Conservation (phyloP, 2,329 filamentous ascomycete species). For the Albophoma yamanashiensis region DNA sequence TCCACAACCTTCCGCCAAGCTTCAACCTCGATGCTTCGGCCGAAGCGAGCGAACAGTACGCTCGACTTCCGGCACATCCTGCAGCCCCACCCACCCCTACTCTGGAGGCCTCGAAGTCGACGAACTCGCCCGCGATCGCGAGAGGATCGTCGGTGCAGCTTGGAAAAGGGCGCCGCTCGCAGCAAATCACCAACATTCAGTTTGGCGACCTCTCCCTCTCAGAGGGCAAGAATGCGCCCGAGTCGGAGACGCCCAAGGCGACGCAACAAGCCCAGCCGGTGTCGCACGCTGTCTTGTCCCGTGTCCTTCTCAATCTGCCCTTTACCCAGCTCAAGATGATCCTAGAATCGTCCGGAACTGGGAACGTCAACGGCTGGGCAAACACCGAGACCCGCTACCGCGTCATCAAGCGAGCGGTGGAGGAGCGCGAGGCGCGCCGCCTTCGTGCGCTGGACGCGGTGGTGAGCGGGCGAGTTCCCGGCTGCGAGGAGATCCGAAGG, state of each 20-base stretch:
- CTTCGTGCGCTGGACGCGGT: slow-evolving; percentile 32
- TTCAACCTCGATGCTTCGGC: slow-evolving; percentile 46
- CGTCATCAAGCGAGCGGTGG: slow-evolving; percentile 37
- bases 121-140: slow-evolving; percentile 18
- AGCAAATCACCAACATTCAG: slow-evolving; percentile 51
- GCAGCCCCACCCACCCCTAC: slow-evolving; percentile 7
- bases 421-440: slow-evolving; percentile 48
- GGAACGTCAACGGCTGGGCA: slow-evolving; percentile 38
- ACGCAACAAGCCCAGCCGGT: slow-evolving; percentile 15
- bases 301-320: slow-evolving; percentile 58
- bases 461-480: slow-evolving; percentile 21
- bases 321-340: slow-evolving; percentile 55
- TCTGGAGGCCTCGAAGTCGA: slow-evolving; percentile 4
- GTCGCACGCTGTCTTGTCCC: slow-evolving; percentile 46
- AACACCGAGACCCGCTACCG: slow-evolving; percentile 35
- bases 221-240: slow-evolving; percentile 12
- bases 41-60: slow-evolving; percentile 22
- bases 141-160: slow-evolving; percentile 25
- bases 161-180: slow-evolving; percentile 29
- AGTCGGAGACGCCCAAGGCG: slow-evolving; percentile 19
- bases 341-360: slow-evolving; percentile 47
- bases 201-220: slow-evolving; percentile 54
- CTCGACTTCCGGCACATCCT: slow-evolving; percentile 25
- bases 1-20: slow-evolving; percentile 45
- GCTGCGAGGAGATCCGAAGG: slow-evolving; percentile 21